These are phyloP conservation scores for Metrosideros polymorpha DNA, from an alignment of 441 rosid genomes.

Conservation along the genomic window DNA sequence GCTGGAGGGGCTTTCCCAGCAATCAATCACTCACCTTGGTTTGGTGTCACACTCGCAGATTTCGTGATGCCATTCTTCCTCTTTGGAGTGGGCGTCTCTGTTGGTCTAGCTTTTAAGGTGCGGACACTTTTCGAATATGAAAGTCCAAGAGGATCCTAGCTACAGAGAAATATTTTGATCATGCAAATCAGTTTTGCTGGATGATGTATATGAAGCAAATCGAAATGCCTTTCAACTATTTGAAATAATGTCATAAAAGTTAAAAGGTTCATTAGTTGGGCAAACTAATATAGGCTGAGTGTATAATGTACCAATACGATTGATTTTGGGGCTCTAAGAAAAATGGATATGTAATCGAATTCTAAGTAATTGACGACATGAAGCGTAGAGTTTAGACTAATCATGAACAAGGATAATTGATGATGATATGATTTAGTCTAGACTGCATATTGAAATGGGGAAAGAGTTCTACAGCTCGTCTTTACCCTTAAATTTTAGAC, in stretches of 20 bases:
- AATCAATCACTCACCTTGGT: slow-evolving; percentile 58
- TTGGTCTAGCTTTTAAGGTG: slow-evolving; percentile 40
- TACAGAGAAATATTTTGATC: not conserved
- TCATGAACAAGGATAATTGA: not conserved
- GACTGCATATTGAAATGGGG: not conserved
- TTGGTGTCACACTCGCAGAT: slow-evolving; percentile 50
- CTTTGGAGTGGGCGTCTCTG: slow-evolving; percentile 48
- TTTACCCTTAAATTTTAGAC: not conserved
- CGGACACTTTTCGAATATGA: not conserved
- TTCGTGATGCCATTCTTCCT: slow-evolving; percentile 59
- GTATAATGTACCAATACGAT: not conserved
- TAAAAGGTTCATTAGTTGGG: not conserved
- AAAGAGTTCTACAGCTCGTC: not conserved
- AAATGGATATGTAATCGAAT: not conserved
- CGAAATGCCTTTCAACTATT: not conserved
- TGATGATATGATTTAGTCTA: not conserved
- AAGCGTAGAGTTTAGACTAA: not conserved
- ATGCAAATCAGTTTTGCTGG: not conserved
- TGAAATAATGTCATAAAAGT: not conserved
- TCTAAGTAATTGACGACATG: not conserved
- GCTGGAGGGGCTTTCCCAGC: slow-evolving; percentile 58
- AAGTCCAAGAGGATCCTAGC: not conserved
- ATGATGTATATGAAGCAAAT: not conserved
- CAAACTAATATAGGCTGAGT: not conserved
- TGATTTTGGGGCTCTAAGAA: not conserved